Conservation (phyloP, 257 asterid species). For the Solanum megistacrolobum region DNA sequence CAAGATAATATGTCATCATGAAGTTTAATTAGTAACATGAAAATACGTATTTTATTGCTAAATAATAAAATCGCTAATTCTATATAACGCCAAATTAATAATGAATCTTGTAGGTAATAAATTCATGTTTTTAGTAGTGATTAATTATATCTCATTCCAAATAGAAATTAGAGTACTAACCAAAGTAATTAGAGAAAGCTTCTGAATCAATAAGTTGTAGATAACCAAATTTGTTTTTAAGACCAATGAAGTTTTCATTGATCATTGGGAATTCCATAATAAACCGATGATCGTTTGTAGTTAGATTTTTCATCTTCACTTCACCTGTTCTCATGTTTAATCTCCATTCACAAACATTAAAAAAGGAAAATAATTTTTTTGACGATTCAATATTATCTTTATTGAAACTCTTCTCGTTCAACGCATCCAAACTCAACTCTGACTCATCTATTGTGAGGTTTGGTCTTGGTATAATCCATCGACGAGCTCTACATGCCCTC, state of each 20-base stretch:
- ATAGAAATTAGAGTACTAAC: background rate
- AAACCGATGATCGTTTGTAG: slow-evolving; percentile 12
- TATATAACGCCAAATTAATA: too few relatives aligned
- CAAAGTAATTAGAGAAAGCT: slow-evolving; percentile 20
- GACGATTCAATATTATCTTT: background rate
- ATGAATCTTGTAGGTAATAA: too few relatives aligned
- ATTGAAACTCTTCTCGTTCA: background rate
- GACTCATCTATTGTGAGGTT: background rate
- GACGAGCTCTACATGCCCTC: slow-evolving; percentile 39
- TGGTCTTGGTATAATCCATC: slow-evolving; percentile 61
- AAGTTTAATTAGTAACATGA: slow-evolving; percentile 20
- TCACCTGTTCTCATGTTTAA: slow-evolving; percentile 34
- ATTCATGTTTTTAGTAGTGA: too few relatives aligned
- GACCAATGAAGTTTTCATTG: slow-evolving; percentile 33
- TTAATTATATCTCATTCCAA: background rate
- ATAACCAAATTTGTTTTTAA: slow-evolving; percentile 36
- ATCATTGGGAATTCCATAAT: slow-evolving; percentile 63
- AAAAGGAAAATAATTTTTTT: slow-evolving; percentile 17
- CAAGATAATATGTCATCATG: background rate
- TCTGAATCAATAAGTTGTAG: slow-evolving; percentile 23
- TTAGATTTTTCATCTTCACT: slow-evolving; percentile 28
- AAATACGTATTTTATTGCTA: background rate
- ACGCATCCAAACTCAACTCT: slow-evolving; percentile 23
- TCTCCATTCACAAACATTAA: slow-evolving; percentile 53
- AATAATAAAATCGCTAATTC: background rate